Evolutionary conservation across 202 grass and related monocot species (phyloP), one percentile per base, ranked within the genome.

Genomic region (Panicum hallii): DNA sequence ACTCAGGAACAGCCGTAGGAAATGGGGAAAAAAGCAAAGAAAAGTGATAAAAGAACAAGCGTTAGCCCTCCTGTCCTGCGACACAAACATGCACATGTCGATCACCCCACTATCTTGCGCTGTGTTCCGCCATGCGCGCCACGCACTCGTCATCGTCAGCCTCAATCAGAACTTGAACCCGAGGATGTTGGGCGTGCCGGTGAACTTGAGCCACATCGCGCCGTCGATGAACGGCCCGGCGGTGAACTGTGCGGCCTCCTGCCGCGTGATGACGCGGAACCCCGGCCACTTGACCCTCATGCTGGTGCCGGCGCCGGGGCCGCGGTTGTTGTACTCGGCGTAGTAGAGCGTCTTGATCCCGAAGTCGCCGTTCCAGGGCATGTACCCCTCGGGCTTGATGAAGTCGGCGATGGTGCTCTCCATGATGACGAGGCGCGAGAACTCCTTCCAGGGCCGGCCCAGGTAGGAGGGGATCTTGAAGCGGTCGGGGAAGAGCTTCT

Each of bases 391-490:
- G 22, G 94, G 94, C 74, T 78, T 84, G 79, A 97, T 84, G 79
- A 93, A 89, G 72, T 97, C 91, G 20, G 91, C 94, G 40, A 97
- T 93, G 77, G 80, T 87, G 74, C 91, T 93, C 85, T 97, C 94
- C 94, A 97, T 97, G 89, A 93, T 85, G 10, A 97, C 94, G 3
- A 92, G 90, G 45, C 91, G 80, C 3, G 91, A 93, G 87, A 72
- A 93, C 78, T 85, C 69, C 89, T 97, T 97, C 94, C 94, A 97
- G 0, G 94, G 94, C 0, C 90, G 73, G 22, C 88, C 90, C 15
- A 97, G 94, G 86, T 89, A 97, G 40, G 88, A 94, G 5, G 94
- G 94, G 86, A 97, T 94, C 86, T 90, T 97, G 90, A 97, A 91
- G 43, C 92, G 81, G 73, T 92, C 92, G 0, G 71, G 41, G 86